These are phyloP conservation scores for Articulospora tetracladia DNA, from an alignment of 495 filamentous ascomycete genomes.

Conservation along the genomic window DNA sequence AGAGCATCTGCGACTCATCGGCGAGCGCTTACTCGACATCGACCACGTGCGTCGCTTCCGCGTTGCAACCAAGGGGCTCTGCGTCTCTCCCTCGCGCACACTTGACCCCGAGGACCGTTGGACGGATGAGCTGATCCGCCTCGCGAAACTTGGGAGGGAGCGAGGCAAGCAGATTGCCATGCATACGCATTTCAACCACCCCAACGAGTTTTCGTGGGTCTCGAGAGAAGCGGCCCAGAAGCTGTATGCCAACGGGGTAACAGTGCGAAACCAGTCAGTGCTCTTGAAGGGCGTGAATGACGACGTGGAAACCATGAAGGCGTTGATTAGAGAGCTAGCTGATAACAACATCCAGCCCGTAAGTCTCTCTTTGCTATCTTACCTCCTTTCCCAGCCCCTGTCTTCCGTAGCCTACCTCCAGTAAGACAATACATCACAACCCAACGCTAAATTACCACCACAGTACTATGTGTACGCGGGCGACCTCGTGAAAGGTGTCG, in stretches of 20 bases:
- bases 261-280: slow-evolving; percentile 48
- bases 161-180: slow-evolving; percentile 53
- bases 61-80: slow-evolving; percentile 53
- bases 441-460: not conserved
- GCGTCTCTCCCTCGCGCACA: slow-evolving; percentile 45
- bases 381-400: not conserved
- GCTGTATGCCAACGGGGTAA: slow-evolving; percentile 46
- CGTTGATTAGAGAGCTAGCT: slow-evolving; percentile 46
- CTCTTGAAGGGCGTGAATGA: slow-evolving; percentile 55
- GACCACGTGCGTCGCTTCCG: slow-evolving; percentile 46
- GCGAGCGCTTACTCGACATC: slow-evolving; percentile 28
- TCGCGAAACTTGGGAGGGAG: slow-evolving; percentile 40
- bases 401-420: not conserved
- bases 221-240: slow-evolving; percentile 43
- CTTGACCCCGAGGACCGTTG: slow-evolving; percentile 48
- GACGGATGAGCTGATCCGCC: slow-evolving; percentile 42
- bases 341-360: slow-evolving; percentile 52
- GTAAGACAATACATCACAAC: no score
- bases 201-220: slow-evolving; percentile 58
- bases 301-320: slow-evolving; percentile 43
- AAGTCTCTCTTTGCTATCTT: slow-evolving; percentile 17
- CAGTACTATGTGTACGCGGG: slow-evolving; percentile 26
- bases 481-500: slow-evolving; percentile 52
- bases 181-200: slow-evolving; percentile 62
- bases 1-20: slow-evolving; percentile 15